A percentile compares a stretch with the other conserved stretches of the same genome.
These are phyloP conservation scores for Purpureocillium takamizusanense DNA, from an alignment of 2,329 filamentous ascomycete genomes.

Conservation along the genomic window DNA sequence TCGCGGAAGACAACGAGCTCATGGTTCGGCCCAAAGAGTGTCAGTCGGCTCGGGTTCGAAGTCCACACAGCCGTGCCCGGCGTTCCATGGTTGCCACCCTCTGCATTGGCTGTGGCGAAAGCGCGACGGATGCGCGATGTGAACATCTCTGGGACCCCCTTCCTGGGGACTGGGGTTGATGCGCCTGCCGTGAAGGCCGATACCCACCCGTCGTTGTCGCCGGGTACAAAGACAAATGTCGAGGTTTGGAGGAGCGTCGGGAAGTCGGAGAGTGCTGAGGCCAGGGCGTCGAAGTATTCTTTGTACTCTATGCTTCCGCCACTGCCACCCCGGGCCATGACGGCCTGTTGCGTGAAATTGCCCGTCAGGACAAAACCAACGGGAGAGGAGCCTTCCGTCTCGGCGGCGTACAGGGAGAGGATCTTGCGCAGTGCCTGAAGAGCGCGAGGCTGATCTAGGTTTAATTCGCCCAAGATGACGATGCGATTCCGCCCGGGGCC, in stretches of 20 bases:
- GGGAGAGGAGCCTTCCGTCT: conserved; percentile 57
- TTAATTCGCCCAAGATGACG: conserved; percentile 76
- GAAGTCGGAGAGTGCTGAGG: conserved; percentile 74
- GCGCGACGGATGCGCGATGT: conserved; percentile 76
- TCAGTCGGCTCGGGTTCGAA: conserved; percentile 74
- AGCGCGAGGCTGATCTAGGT: conserved; percentile 75
- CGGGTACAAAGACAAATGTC: conserved; percentile 87
- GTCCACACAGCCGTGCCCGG: conserved; percentile 68
- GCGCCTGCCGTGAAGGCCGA: conserved; percentile 75
- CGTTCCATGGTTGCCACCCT: conserved; percentile 39
- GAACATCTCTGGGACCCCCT: conserved; percentile 76
- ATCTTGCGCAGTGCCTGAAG: conserved; percentile 75
- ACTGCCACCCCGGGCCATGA: conserved; percentile 59
- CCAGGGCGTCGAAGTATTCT: conserved; percentile 86
- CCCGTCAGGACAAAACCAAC: conserved; percentile 77
- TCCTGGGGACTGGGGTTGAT: conserved; percentile 59
- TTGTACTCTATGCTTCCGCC: conserved; percentile 92
- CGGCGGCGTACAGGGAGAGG: conserved; percentile 61
- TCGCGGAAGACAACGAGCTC: conserved; percentile 85
- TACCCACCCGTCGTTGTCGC: conserved; percentile 96
- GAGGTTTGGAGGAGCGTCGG: conserved; percentile 68
- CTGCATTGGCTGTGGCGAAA: conserved; percentile 70
- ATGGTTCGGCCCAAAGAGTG: conserved; percentile 77
- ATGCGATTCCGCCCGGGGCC: conserved; percentile 40
- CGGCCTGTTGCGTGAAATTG: conserved; percentile 64